Base-by-base conservation (phyloP, 495 filamentous ascomycete species). In the Hypoxylon cercidicola region DNA sequence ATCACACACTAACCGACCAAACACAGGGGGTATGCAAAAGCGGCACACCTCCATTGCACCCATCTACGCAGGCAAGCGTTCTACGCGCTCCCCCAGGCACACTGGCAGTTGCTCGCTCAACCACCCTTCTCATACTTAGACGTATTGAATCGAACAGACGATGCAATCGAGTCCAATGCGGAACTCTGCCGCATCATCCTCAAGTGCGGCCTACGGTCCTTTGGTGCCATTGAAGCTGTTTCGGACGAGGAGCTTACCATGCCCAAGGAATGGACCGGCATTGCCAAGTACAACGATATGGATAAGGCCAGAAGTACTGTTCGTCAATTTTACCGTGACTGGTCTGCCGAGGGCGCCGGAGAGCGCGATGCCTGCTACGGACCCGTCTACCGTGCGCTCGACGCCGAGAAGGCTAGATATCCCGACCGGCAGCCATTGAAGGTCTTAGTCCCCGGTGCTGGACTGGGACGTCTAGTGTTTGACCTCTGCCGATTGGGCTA, bases 281-380 rank as follows among this genome's bases (percentile, higher is more conserved):
- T 80, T 32, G 86, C 93, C 4, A 93, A 85, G 18, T 69, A 82
- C 18, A 77, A 78, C 3, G 93, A 97, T 72, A 68, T 96, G 46
- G 93, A 95, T 68, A 99, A 97, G 75, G 95, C 93, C 15, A 84
- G 90, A 62, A 94, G 90, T 50, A 97, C 92, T 6, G 81, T 99
- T 48, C 84, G 93, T 18, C 95, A 99, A 72, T 90, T 99, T 69
- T 97, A 92, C 72, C 90, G 95, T 5, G 95, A 99, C 74, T 99
- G 95, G 95, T 92, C 91, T 39, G 82, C 81, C 8, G 93, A 90
- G 67, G 95, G 94, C 3, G 75, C 73, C 16, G 54, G 72, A 0
- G 95, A 99, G 77, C 82, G 96, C 4, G 78, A 85, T 4, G 87
- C 86, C 9, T 93, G 89, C 74, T 94, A 93, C 73, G 81, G 78